Evolutionary conservation across 2,329 filamentous ascomycete species (phyloP), one percentile per base, ranked within the genome.

Genomic region (Colletotrichum karsti): DNA sequence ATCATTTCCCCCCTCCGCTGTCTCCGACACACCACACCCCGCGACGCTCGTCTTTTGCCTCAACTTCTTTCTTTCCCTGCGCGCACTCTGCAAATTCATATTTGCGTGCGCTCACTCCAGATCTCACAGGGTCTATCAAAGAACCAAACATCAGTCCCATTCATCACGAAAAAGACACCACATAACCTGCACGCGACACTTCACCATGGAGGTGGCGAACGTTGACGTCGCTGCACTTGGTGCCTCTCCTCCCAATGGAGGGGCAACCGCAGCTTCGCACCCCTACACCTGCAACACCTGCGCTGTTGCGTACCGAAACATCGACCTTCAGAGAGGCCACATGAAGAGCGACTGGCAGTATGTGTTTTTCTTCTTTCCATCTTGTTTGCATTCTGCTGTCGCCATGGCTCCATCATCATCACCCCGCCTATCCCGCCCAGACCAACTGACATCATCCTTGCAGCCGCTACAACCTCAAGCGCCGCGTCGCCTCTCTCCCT

Each of bases 261-360:
- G 75, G 70, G 79, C 77, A 7, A 74, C 82, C 15, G 60, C 60
- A 42, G 76, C 87, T 33, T 86, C 91, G 26, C 94, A 98, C 78
- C 95, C 96, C 2, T 99, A 95, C 83, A 98, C 95, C 63, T 99
- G 96, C 90, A 99, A 98, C 81, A 96, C 95, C 66, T 99, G 96
- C 78, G 94, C 97, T 79, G 95, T 99, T 74, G 96, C 95, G 58
- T 99, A 98, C 82, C 92, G 95, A 72, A 94, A 93, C 77, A 94
- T 93, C 79, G 95, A 98, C 77, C 87, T 97, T 63, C 96, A 99
- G 83, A 91, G 96, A 78, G 91, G 90, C 39, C 96, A 99, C 79
- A 99, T 99, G 96, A 94, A 96, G 80, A 96, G 92, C 74, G 96
- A 99, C 83, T 99, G 96, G 96, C 95, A 99, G 92, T 96, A 87